A percentile compares a stretch with the other conserved stretches of the same genome.
Evolutionary conservation across 768 basidiomycete genomes (phyloP).

Genomic region (Leccinum boreale): DNA sequence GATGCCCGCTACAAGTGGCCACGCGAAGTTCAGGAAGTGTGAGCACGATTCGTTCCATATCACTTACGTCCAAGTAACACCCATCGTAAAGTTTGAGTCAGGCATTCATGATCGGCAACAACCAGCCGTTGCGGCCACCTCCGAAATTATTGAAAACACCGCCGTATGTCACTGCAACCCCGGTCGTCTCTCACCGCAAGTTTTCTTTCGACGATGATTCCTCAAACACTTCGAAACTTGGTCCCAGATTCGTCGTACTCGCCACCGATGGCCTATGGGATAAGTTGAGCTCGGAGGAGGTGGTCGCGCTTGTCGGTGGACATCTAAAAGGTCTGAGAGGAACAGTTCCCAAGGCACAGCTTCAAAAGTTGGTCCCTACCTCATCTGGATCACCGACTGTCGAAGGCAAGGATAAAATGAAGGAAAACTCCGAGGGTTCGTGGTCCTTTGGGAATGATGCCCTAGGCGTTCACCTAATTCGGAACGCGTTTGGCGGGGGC

Average conservation of each 20-base stretch:
- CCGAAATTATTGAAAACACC: conserved; percentile 75
- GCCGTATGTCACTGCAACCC: conserved; percentile 86
- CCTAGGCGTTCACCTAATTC: conserved; percentile 75
- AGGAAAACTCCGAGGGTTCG: conserved; percentile 38
- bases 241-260: conserved; percentile 73
- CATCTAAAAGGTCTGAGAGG: conserved; percentile 73
- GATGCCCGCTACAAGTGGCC: conserved; percentile 92
- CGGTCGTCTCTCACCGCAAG: conserved; percentile 77
- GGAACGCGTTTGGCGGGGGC: conserved; percentile 91
- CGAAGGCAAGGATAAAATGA: conserved; percentile 56
- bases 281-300: conserved; percentile 74
- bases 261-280: conserved; percentile 89
- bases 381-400: conserved; percentile 49
- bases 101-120: conserved; percentile 65
- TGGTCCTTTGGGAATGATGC: conserved; percentile 85
- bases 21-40: conserved; percentile 68
- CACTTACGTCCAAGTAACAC: not conserved
- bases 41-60: conserved; percentile 23
- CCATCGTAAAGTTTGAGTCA: conserved; percentile 46
- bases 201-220: conserved; percentile 45
- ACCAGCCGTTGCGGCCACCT: conserved; percentile 53
- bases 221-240: conserved; percentile 20
- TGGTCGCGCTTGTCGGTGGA: conserved; percentile 82
- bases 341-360: conserved; percentile 52
- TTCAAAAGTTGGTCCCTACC: conserved; percentile 56